Base-by-base conservation (phyloP, 2,329 filamentous ascomycete genomes). In the Trichothecium roseum region DNA sequence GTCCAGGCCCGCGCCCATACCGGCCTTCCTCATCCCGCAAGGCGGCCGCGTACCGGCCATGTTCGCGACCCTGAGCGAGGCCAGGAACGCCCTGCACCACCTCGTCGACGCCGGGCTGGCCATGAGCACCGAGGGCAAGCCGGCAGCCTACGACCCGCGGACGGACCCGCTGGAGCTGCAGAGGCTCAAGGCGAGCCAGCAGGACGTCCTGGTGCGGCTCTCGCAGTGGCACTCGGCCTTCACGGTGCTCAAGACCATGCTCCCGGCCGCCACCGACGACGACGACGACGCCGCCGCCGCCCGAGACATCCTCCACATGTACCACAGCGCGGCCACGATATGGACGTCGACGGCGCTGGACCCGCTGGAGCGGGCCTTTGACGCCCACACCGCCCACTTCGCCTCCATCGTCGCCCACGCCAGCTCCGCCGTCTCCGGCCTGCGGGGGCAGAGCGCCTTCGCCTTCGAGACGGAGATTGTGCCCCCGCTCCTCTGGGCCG, bases 401-500 rank as follows among this genome's bases (percentile, higher is more conserved):
- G 51, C 56, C 9, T 42, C 51, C 29, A 56, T 66, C 29, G 51
- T 65, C 20, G 51, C 54, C 1, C 42, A 59, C 0, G 54, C 56
- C 0, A 49, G 52, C 4, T 44, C 50, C 0, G 48, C 59, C 14
- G 46, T 56, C 13, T 40, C 45, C 1, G 30, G n/a, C 42, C 16
- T 14, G 18, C 34, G 41, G 37, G 20, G 14, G 40, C 18, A 39
- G 38, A 36, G 35, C 46, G 45, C 44, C 4, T 67, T 67, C 26
- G 55, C 52, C 5, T 66, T 66, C 31, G 62, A 66, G 28, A 63
- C 59, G 10, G 59, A 63, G 15, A 36, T 65, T 1, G 51, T 66
- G 18, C 56, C 60, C 1, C 57, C 62, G 1, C 42, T 68, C 1
- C 65, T 62, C 42, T 67, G 60, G 42, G 55, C 58, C 6, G 54